These are phyloP conservation scores for Phytophthora podocarpi DNA, from an alignment of 352 stramenopile species.

Conservation along the genomic window DNA sequence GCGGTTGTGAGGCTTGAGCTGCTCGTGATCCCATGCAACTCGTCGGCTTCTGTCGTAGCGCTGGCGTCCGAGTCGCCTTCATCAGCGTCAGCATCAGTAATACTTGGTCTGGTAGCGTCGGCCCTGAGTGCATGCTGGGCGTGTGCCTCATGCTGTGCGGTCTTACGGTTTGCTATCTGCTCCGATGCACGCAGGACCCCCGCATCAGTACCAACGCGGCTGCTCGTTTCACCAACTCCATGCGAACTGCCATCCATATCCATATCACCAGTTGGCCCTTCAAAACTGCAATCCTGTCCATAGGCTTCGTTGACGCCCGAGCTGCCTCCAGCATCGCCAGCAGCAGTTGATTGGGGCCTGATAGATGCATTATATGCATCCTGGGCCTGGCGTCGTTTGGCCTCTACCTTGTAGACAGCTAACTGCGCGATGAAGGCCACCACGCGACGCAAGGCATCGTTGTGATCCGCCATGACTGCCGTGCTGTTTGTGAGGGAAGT, in stretches of 20 bases:
- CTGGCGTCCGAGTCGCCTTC: too few species aligned
- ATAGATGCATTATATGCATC: too few species aligned
- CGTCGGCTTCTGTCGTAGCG: too few species aligned
- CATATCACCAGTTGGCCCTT: background rate
- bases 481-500: background rate
- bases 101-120: too few species aligned
- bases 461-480: background rate
- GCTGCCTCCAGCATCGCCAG: background rate
- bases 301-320: background rate
- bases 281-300: background rate
- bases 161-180: too few species aligned
- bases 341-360: too few species aligned
- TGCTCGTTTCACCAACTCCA: background rate
- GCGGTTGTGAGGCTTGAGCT: background rate
- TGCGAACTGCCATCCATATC: too few species aligned
- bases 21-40: background rate
- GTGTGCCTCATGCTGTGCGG: too few species aligned
- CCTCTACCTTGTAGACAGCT: background rate
- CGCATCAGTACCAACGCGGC: background rate
- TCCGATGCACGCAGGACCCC: too few species aligned
- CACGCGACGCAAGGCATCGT: background rate
- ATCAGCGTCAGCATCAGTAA: too few species aligned
- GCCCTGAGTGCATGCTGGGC: too few species aligned
- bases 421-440: background rate
- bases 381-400: background rate